These are phyloP conservation scores for Phytophthora niederhauseri DNA, from an alignment of 352 stramenopile species.

Conservation along the genomic window DNA sequence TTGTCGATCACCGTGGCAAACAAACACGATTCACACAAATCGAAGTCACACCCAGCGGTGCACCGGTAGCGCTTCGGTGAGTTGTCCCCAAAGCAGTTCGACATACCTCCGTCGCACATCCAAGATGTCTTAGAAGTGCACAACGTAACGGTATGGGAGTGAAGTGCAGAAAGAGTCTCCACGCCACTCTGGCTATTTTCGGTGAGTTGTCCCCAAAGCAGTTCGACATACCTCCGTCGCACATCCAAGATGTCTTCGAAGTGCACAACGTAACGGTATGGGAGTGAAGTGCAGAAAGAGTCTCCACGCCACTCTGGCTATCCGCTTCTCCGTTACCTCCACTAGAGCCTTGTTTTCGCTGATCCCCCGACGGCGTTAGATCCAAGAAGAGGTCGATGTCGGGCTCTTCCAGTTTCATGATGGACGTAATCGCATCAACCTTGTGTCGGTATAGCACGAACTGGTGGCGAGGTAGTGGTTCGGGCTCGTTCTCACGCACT, in stretches of 20 bases:
- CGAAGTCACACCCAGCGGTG: slow-evolving; percentile 70
- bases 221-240: slow-evolving; percentile 57
- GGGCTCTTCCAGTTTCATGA: slow-evolving; percentile 59
- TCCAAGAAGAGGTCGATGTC: slow-evolving; percentile 65
- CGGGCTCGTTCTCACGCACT: slow-evolving; percentile 19
- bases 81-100: slow-evolving; percentile 65
- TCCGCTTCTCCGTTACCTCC: neutral
- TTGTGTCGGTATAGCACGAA: slow-evolving; percentile 71
- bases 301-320: slow-evolving; percentile 23
- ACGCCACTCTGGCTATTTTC: slow-evolving; percentile 27
- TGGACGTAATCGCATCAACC: slow-evolving; percentile 48
- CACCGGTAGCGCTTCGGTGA: slow-evolving; percentile 65
- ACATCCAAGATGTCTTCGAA: slow-evolving; percentile 76
- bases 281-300: slow-evolving; percentile 56
- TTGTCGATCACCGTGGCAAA: slow-evolving; percentile 45
- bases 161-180: slow-evolving; percentile 48
- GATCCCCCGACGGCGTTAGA: slow-evolving; percentile 30
- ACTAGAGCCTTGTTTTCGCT: slow-evolving; percentile 7
- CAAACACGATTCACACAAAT: slow-evolving; percentile 73
- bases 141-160: slow-evolving; percentile 58
- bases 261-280: slow-evolving; percentile 55
- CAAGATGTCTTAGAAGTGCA: slow-evolving; percentile 63
- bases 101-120: slow-evolving; percentile 73
- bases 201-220: slow-evolving; percentile 65
- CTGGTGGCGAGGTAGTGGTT: slow-evolving; percentile 48